Evolutionary conservation across 495 filamentous ascomycete genomes (phyloP).

Genomic region (Corynascus novoguineensis): DNA sequence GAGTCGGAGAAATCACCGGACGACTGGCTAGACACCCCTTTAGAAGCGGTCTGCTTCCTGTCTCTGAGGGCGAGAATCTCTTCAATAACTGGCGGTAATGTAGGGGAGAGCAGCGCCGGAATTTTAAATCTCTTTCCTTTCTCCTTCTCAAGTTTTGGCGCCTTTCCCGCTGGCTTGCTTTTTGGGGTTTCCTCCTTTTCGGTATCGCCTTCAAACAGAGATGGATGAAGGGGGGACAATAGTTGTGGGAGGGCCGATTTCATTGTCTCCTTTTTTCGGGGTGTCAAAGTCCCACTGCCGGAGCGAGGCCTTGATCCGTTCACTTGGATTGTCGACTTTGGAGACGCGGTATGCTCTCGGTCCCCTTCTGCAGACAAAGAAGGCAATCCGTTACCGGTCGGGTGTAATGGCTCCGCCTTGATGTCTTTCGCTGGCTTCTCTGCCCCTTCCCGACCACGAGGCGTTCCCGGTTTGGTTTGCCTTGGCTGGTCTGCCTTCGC

Average conservation of each 20-base stretch:
- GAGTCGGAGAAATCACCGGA: conserved; percentile 34
- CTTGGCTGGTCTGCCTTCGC: conserved; percentile 26
- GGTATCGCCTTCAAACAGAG: conserved; percentile 28
- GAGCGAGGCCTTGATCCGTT: conserved; percentile 36
- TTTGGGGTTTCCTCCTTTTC: conserved; percentile 23
- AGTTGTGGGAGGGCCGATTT: conserved; percentile 34
- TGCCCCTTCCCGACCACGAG: conserved; percentile 21
- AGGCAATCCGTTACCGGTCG: conserved; percentile 34
- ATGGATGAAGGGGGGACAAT: conserved; percentile 41
- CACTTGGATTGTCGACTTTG: conserved; percentile 38
- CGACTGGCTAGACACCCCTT: conserved; percentile 27
- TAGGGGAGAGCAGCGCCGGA: conserved; percentile 45
- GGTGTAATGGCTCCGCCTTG: conserved; percentile 23
- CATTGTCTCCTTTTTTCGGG: conserved; percentile 32
- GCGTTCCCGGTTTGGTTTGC: conserved; percentile 22
- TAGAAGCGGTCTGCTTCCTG: conserved; percentile 30
- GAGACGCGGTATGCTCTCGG: conserved; percentile 33
- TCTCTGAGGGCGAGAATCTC: conserved; percentile 33
- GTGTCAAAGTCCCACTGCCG: conserved; percentile 30
- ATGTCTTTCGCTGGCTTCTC: conserved; percentile 26
- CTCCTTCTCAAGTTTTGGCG: conserved; percentile 25
- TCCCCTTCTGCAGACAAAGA: conserved; percentile 23
- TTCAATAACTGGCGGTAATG: conserved; percentile 41
- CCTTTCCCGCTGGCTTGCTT: conserved; percentile 33
- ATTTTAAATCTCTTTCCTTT: conserved; percentile 30